Evolutionary conservation across 2,329 filamentous ascomycete species (phyloP), one percentile per base, ranked within the genome.

Genomic region (Blastomyces gilchristii): DNA sequence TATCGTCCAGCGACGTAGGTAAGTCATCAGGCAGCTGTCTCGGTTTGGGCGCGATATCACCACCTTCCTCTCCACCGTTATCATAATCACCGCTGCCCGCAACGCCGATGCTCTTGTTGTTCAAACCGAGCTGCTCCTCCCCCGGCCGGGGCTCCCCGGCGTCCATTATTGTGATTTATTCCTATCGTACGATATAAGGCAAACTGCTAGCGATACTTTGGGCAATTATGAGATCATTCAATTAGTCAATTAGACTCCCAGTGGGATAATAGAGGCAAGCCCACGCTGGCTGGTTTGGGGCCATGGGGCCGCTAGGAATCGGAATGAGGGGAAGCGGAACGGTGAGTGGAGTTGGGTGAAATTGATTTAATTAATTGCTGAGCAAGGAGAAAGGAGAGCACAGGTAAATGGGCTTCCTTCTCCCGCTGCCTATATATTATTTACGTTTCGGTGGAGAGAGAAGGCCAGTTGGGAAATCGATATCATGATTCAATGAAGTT

Each of bases 1-100:
- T 86, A 79, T 99, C 94, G 75, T 99, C 88, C 62, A 99, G 84
- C 14, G 92, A 96, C 68, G 85, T 94, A 12, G 94, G 94, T 45
- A 99, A 84, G 76, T 99, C 94, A 68, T 84, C 79, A 50, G 94
- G 94, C 60, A 97, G 84, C 65, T 77, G 74, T 63, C 78, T 67
- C 11, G 68, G 65, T 67, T 69, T 66, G 58, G 3, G 71, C 67
- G 16, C 8, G 45, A 34, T 49, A 49, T 59, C 18, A 7, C n/a
- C 43, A 12, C n/a, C 43, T 7, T 49, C 41, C 25, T 59, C 57
- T 31, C 25, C 63, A 34, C 52, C 45, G 53, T 45, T 47, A 58
- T 58, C 58, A 34, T 61, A 58, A 52, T 39, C 45, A 14, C 34
- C 41, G 49, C 58, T 62, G 50, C 62, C 57, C 11, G 34, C 57